These are phyloP conservation scores for Stachybotrys chartarum DNA, from an alignment of 2,329 filamentous ascomycete species.

Conservation along the genomic window DNA sequence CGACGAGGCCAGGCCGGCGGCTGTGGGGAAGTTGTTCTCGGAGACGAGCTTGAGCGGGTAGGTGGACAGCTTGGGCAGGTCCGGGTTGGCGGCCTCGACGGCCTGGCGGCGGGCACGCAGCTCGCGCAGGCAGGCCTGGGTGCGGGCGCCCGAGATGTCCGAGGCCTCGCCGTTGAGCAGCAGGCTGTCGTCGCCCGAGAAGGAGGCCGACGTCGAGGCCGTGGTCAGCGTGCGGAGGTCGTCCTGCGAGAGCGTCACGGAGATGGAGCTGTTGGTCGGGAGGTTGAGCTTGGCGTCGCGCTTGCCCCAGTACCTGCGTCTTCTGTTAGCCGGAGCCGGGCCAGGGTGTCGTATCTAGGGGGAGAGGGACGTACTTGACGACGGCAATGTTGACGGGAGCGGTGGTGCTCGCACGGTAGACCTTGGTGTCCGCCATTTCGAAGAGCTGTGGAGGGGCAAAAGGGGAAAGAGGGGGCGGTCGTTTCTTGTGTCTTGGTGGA, in stretches of 20 bases:
- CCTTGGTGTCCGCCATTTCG: conserved; percentile 42
- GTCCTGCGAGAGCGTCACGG: conserved; percentile 88
- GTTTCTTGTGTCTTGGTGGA: conserved; percentile 4
- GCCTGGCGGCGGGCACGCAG: conserved; percentile 69
- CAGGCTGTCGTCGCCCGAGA: conserved; percentile 60
- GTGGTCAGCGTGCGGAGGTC: conserved; percentile 95
- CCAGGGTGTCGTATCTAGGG: background rate
- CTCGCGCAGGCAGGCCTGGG: conserved; percentile 89
- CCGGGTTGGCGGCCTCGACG: conserved; percentile 64
- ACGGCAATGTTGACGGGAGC: conserved; percentile 98
- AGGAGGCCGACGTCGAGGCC: conserved; percentile 76
- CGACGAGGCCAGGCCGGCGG: conserved; percentile 75
- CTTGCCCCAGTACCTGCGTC: conserved; percentile 78
- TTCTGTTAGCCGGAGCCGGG: background rate
- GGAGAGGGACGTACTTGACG: conserved; percentile 63
- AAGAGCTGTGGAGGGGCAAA: background rate
- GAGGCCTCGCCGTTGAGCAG: conserved; percentile 77
- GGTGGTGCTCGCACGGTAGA: conserved; percentile 91
- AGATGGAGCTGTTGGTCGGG: conserved; percentile 95
- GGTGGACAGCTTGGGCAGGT: conserved; percentile 73
- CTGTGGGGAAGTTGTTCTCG: conserved; percentile 98
- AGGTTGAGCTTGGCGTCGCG: conserved; percentile 90
- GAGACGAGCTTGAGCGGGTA: conserved; percentile 80
- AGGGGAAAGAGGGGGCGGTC: conserved; percentile 4
- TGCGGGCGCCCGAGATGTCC: conserved; percentile 80